Evolutionary conservation across 371 early-diverging fungal genomes (phyloP).

Genomic region (Mucor indicus): DNA sequence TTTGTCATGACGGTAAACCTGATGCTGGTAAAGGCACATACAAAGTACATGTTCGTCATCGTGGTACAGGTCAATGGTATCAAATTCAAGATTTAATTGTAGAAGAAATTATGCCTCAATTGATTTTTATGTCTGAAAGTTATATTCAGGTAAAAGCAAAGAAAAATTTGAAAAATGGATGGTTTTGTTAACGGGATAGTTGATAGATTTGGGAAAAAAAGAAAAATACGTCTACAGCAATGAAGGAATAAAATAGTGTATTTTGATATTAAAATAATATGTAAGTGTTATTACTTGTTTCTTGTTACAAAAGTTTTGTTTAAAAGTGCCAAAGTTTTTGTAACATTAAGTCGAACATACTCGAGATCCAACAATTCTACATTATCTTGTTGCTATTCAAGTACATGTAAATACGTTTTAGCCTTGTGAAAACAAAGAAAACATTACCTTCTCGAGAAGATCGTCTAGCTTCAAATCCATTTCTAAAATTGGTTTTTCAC

Average conservation of each 20-base stretch:
- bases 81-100: slow-evolving; percentile 92
- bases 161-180: background rate
- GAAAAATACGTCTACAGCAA: background rate
- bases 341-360: slow-evolving; percentile 83
- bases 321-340: slow-evolving; percentile 38
- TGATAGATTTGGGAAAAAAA: slow-evolving; percentile 29
- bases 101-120: slow-evolving; percentile 91
- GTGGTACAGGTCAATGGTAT: slow-evolving; percentile 90
- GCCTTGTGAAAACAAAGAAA: too few relatives aligned
- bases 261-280: background rate
- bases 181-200: background rate
- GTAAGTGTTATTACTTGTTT: slow-evolving; percentile 20
- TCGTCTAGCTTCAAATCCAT: slow-evolving; percentile 96
- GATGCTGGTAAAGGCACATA: slow-evolving; percentile 71
- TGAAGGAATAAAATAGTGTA: background rate
- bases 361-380: slow-evolving; percentile 86
- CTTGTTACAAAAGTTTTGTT: slow-evolving; percentile 50
- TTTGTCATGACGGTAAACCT: slow-evolving; percentile 86
- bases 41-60: slow-evolving; percentile 78
- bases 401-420: background rate
- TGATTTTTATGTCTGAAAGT: slow-evolving; percentile 90
- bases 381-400: slow-evolving; percentile 85
- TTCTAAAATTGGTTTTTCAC: slow-evolving; percentile 92
- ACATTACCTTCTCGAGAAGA: slow-evolving; percentile 82
- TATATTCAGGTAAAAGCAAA: slow-evolving; percentile 79